Evolutionary conservation across 2,329 filamentous ascomycete species (phyloP).

Genomic region (Aspergillus fumigatus): DNA sequence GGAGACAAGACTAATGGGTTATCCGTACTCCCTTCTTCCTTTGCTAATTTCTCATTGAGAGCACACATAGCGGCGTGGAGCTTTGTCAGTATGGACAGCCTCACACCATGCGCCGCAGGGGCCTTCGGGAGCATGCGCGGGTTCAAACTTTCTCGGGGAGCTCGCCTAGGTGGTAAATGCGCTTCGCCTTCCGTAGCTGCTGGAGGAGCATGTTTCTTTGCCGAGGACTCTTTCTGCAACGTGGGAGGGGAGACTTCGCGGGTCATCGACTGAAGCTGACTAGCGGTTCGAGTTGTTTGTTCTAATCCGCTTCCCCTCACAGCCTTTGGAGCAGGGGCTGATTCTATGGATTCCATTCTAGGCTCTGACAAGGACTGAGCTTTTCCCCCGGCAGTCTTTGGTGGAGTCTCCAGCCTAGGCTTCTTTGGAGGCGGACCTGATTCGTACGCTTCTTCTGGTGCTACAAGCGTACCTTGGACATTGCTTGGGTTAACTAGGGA

Average conservation of each 20-base stretch:
- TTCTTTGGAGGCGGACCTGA: slow-evolving; percentile 27
- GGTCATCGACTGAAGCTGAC: slow-evolving; percentile 18
- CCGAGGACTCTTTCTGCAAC: slow-evolving; percentile 6
- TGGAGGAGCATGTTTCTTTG: slow-evolving; percentile 1
- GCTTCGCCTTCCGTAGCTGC: slow-evolving; percentile 1
- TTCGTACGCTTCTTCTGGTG: not conserved
- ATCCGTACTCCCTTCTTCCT: slow-evolving; percentile 28
- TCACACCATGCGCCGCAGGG: slow-evolving; percentile 39
- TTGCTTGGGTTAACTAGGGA: slow-evolving; percentile 12
- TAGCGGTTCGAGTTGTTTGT: slow-evolving; percentile 8
- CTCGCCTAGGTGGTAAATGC: slow-evolving; percentile 24
- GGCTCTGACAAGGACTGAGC: not conserved
- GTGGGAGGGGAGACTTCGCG: slow-evolving; percentile 29
- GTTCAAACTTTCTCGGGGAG: slow-evolving; percentile 40
- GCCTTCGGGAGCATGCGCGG: slow-evolving; percentile 43
- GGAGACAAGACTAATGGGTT: slow-evolving; percentile 35
- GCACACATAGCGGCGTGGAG: slow-evolving; percentile 40
- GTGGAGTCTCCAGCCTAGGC: slow-evolving; percentile 14
- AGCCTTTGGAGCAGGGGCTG: not conserved
- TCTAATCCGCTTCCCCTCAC: slow-evolving; percentile 10
- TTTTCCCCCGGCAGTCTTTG: not conserved
- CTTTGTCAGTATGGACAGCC: slow-evolving; percentile 41
- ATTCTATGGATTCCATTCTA: not conserved
- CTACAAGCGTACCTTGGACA: slow-evolving; percentile 6
- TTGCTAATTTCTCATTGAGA: slow-evolving; percentile 36